These are phyloP conservation scores for Trichaptum fuscoviolaceum DNA, from an alignment of 768 basidiomycete genomes.

Conservation along the genomic window DNA sequence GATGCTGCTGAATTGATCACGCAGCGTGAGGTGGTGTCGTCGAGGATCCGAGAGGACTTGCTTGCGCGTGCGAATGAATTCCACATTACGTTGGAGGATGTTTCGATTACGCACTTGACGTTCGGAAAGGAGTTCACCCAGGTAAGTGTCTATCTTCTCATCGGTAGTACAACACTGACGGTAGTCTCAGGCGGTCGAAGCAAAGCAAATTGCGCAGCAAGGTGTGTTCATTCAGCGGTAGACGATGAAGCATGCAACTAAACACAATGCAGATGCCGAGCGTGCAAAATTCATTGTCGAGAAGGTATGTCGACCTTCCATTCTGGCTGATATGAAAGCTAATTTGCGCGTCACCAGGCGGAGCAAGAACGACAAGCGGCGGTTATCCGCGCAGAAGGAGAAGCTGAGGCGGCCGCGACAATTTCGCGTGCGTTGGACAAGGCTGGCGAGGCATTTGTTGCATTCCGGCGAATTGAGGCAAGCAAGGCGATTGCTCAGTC, in stretches of 20 bases:
- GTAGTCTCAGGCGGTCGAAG: constrained; percentile 78
- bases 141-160: constrained; percentile 22
- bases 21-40: constrained; percentile 94
- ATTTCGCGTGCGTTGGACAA: constrained; percentile 88
- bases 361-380: constrained; percentile 99
- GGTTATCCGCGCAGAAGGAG: constrained; percentile 96
- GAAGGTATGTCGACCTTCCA: constrained; percentile 52
- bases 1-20: constrained; percentile 97
- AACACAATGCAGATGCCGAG: constrained; percentile 71
- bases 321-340: not conserved
- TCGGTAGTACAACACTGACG: constrained; percentile 15
- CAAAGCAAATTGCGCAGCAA: constrained; percentile 99
- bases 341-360: constrained; percentile 46
- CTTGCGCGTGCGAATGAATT: constrained; percentile 94
- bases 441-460: constrained; percentile 94
- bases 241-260: constrained; percentile 6
- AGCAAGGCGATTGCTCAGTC: constrained; percentile 95
- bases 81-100: constrained; percentile 92
- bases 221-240: constrained; percentile 37
- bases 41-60: constrained; percentile 87
- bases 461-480: constrained; percentile 94
- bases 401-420: constrained; percentile 93
- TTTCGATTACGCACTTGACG: constrained; percentile 89
- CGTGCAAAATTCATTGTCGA: constrained; percentile 99
- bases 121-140: constrained; percentile 93